Evolutionary conservation across 2,329 filamentous ascomycete genomes (phyloP).

Genomic region (Penicillium hordei): DNA sequence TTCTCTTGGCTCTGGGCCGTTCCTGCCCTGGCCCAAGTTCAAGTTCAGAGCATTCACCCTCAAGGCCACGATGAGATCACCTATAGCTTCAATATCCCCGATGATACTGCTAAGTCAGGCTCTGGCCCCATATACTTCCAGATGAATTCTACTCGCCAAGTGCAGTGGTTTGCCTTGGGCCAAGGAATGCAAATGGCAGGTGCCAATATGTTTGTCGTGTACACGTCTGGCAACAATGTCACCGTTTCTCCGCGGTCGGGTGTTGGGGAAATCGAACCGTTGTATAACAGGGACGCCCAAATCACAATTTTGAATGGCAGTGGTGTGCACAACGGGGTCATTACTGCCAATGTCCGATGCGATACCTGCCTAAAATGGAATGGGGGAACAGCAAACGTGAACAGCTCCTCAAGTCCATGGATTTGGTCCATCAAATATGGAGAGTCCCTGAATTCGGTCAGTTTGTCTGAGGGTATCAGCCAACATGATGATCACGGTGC

Average conservation of each 20-base stretch:
- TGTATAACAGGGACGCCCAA: constrained; percentile 45
- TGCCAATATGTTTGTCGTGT: constrained; percentile 61
- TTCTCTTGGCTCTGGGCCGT: constrained; percentile 10
- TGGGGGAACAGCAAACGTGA: constrained; percentile 17
- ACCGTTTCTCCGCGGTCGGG: constrained; percentile 59
- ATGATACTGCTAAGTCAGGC: constrained; percentile 51
- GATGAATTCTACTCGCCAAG: constrained; percentile 53
- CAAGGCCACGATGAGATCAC: constrained; percentile 12
- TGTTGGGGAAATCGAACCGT: constrained; percentile 51
- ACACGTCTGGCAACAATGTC: constrained; percentile 55
- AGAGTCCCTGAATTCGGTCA: constrained; percentile 21
- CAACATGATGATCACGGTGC: constrained; percentile 28
- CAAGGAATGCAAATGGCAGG: constrained; percentile 56
- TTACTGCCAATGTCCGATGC: constrained; percentile 60
- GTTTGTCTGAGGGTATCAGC: constrained; percentile 16
- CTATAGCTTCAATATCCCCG: constrained; percentile 57
- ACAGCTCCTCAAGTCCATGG: constrained; percentile 26
- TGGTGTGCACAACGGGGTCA: constrained; percentile 53
- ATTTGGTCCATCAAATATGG: constrained; percentile 33
- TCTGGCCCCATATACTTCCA: constrained; percentile 60
- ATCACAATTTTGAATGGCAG: constrained; percentile 60
- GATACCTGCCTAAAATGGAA: constrained; percentile 30
- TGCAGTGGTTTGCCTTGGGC: constrained; percentile 57
- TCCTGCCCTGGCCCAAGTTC: constrained; percentile 14
- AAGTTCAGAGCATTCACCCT: constrained; percentile 16